These are phyloP conservation scores for Aspergillus sp. DNA, from an alignment of 2,329 filamentous ascomycete species.

Conservation along the genomic window DNA sequence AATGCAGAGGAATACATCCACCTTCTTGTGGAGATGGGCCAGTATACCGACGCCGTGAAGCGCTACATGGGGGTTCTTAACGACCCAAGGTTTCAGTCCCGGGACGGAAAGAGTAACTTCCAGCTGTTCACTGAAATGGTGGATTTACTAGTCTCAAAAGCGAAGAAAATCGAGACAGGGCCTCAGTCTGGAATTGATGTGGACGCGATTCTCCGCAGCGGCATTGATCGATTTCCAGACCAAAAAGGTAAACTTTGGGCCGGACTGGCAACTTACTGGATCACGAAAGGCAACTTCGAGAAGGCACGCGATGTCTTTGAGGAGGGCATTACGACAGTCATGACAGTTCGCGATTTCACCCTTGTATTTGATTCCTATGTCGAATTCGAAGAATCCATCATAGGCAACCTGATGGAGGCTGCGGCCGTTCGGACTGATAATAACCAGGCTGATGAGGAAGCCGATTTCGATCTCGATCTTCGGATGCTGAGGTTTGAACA, in stretches of 20 bases:
- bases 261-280: slow-evolving; percentile 94
- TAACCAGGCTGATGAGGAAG: slow-evolving; percentile 73
- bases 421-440: slow-evolving; percentile 78
- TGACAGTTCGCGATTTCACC: slow-evolving; percentile 97
- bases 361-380: slow-evolving; percentile 94
- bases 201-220: slow-evolving; percentile 88
- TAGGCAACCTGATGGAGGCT: slow-evolving; percentile 85
- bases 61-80: slow-evolving; percentile 91
- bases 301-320: slow-evolving; percentile 90
- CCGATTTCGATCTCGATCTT: slow-evolving; percentile 92
- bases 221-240: slow-evolving; percentile 85
- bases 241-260: slow-evolving; percentile 95
- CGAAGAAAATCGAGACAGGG: slow-evolving; percentile 77
- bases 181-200: slow-evolving; percentile 83
- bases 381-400: slow-evolving; percentile 96
- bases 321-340: slow-evolving; percentile 94
- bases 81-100: slow-evolving; percentile 86
- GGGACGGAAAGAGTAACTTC: slow-evolving; percentile 90
- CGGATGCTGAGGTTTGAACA: slow-evolving; percentile 98
- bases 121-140: slow-evolving; percentile 98
- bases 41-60: slow-evolving; percentile 88
- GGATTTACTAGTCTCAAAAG: slow-evolving; percentile 87
- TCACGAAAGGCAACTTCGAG: slow-evolving; percentile 88
- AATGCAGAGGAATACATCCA: slow-evolving; percentile 95
- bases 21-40: slow-evolving; percentile 73